Percentiles rank a stretch among this genome's conserved stretches.
Evolutionary conservation across 176 grass and related monocot genomes (phyloP).

Genomic region (Dactylis glomerata): DNA sequence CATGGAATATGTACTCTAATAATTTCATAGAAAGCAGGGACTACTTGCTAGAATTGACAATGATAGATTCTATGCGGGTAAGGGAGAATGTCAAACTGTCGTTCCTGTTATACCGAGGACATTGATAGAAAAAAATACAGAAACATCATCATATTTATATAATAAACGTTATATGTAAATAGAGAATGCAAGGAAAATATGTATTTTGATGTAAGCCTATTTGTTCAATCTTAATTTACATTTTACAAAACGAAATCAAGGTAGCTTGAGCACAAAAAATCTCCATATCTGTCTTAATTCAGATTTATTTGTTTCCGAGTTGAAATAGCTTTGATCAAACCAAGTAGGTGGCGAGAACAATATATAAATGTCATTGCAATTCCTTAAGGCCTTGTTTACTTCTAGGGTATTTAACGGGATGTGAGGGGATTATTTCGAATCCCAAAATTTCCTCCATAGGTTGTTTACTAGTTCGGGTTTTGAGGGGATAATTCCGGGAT

Average conservation of each 20-base stretch:
- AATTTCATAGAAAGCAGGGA: neutral
- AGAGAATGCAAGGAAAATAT: neutral
- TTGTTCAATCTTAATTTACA: neutral
- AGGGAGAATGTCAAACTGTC: conserved; percentile 20
- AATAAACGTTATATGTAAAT: neutral
- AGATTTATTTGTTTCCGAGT: no score
- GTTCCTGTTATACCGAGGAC: neutral
- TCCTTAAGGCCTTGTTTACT: no score
- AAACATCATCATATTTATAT: neutral
- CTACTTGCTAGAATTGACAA: neutral
- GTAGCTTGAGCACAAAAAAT: neutral
- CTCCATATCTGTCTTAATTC: neutral
- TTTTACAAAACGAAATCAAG: neutral
- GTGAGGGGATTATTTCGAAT: no score
- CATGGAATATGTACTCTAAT: conserved; percentile 21
- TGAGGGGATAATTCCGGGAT: no score
- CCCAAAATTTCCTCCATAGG: no score
- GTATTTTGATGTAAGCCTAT: neutral
- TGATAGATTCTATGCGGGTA: neutral
- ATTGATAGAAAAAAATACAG: neutral
- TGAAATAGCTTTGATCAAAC: neutral
- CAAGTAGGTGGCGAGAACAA: neutral
- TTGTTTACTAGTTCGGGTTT: no score
- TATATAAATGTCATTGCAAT: neutral
- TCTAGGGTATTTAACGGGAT: no score